Evolutionary conservation across 257 asterid genomes (phyloP).

Genomic region (Leptodermis oblonga): DNA sequence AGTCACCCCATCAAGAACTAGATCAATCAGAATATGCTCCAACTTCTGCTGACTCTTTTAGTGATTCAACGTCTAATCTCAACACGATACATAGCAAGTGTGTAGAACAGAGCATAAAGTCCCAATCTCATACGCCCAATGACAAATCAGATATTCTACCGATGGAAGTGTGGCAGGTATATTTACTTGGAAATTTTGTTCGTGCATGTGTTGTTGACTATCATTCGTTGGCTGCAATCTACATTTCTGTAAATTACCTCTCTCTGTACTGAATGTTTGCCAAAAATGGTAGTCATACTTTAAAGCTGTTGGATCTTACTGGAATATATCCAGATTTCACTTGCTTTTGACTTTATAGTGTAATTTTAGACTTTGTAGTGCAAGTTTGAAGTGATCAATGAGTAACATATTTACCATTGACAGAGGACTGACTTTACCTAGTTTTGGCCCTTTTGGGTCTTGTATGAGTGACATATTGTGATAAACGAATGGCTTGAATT

Average conservation of each 20-base stretch:
- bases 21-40: conserved; percentile 34
- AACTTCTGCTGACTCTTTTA: conserved; percentile 28
- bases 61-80: conserved; percentile 27
- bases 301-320: not conserved
- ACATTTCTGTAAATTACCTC: not conserved
- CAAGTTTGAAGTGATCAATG: not conserved
- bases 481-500: not conserved
- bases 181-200: not conserved
- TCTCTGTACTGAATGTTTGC: not conserved
- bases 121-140: conserved; percentile 20
- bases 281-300: not conserved
- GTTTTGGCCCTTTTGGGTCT: not conserved
- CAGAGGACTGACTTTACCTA: not conserved
- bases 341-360: too few relatives aligned
- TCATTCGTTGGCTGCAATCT: not conserved
- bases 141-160: conserved; percentile 32
- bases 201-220: not conserved
- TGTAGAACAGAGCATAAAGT: conserved; percentile 22
- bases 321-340: not conserved
- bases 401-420: not conserved
- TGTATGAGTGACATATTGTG: not conserved
- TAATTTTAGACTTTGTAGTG: too few relatives aligned
- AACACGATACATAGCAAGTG: conserved; percentile 22
- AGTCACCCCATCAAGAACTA: conserved; percentile 50
- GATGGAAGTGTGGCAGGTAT: conserved; percentile 52